phyloP scores from a whole-genome alignment of 129 eudicot genomes.

The Tagetes erecta region DNA sequence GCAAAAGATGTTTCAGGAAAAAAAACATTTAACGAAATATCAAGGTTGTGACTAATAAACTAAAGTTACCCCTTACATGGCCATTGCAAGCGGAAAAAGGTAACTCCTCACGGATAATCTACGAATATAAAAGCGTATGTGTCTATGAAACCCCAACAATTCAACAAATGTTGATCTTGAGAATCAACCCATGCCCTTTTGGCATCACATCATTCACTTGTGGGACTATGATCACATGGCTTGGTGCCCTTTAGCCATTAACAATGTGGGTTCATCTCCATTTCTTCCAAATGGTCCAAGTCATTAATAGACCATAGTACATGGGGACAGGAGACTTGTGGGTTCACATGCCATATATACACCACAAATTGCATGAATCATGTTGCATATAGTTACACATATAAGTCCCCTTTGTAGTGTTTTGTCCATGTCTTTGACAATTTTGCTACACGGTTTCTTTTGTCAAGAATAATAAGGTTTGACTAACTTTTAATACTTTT shows the following conservation, averaged over 20 bases:
- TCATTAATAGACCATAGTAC: not conserved
- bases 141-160: too few relatives aligned
- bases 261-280: not conserved
- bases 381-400: not conserved
- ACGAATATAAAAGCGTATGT: too few relatives aligned
- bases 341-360: not conserved
- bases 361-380: not conserved
- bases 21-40: too few relatives aligned
- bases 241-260: constrained; percentile 6
- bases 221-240: constrained; percentile 30
- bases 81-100: too few relatives aligned
- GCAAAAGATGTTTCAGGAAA: too few relatives aligned
- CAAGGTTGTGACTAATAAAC: too few relatives aligned
- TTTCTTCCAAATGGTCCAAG: not conserved
- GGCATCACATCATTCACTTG: constrained; percentile 1
- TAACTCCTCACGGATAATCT: too few relatives aligned
- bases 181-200: constrained; percentile 21
- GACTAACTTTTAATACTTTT: too few relatives aligned
- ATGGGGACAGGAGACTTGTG: not conserved
- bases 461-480: too few relatives aligned
- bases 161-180: constrained; percentile 7
- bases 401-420: not conserved
- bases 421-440: not conserved
- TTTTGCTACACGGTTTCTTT: not conserved
- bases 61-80: too few relatives aligned